phyloP scores from a whole-genome alignment of 2,329 filamentous ascomycete species.

The Neophaeococcomyces mojaviensis region DNA sequence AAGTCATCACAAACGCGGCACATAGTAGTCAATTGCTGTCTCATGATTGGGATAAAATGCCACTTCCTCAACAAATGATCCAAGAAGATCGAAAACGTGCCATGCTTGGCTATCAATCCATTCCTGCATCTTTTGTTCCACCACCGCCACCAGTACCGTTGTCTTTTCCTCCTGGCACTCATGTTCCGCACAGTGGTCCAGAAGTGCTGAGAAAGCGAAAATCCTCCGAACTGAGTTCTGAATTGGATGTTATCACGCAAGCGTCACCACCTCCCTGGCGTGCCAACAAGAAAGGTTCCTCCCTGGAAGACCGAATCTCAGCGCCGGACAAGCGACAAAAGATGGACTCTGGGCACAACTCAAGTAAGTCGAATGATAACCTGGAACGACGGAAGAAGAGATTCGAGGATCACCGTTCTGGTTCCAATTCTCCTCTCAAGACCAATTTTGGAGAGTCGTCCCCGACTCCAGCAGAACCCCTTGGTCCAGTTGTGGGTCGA shows the following conservation, averaged over 20 bases:
- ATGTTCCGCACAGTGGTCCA: slow-evolving; percentile 21
- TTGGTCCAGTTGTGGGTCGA: slow-evolving; percentile 73
- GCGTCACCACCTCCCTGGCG: slow-evolving; percentile 63
- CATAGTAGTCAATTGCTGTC: slow-evolving; percentile 63
- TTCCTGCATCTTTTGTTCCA: slow-evolving; percentile 19
- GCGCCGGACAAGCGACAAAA: slow-evolving; percentile 45
- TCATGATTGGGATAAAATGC: slow-evolving; percentile 76
- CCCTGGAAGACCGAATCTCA: slow-evolving; percentile 67
- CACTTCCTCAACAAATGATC: slow-evolving; percentile 78
- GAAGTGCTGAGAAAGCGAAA: slow-evolving; percentile 67
- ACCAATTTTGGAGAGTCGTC: slow-evolving; percentile 39
- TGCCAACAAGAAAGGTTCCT: slow-evolving; percentile 51
- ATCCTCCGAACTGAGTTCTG: slow-evolving; percentile 56
- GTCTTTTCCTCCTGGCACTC: slow-evolving; percentile 15
- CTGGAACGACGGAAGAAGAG: slow-evolving; percentile 84
- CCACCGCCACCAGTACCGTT: slow-evolving; percentile 20
- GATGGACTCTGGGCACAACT: slow-evolving; percentile 43
- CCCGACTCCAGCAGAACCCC: slow-evolving; percentile 35
- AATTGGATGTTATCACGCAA: slow-evolving; percentile 40
- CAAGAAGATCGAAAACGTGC: slow-evolving; percentile 54
- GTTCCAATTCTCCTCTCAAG: slow-evolving; percentile 33
- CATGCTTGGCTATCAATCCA: slow-evolving; percentile 18
- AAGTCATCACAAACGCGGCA: slow-evolving; percentile 75
- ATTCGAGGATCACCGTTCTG: slow-evolving; percentile 55
- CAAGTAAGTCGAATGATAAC: slow-evolving; percentile 85